Base-by-base conservation (phyloP, 805 yeast genomes). In the Brettanomyces sp. region DNA sequence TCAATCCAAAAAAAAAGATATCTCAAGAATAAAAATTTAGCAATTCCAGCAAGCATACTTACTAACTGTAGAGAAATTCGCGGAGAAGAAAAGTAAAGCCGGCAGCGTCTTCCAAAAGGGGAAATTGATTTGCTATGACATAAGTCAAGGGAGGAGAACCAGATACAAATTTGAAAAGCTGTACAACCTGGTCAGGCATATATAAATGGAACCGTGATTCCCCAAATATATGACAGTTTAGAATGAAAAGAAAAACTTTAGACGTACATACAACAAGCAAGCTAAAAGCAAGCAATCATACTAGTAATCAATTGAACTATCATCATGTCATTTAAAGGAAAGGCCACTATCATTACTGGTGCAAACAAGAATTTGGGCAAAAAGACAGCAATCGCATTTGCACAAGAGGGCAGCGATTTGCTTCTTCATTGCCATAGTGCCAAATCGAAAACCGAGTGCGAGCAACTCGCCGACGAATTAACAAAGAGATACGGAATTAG, bases 381-480 rank as follows among this genome's bases (percentile, higher is more conserved):
- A 12, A 36, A 50, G 37, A 52, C 56, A 5, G 55, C 56, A 4
- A 69, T 82, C 48, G 74, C 77, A 44, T 66, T 81, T 38, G 85
- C 85, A 6, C 62, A 64, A 36, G 65, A 68, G 34, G 84, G 84
- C 23, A 69, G 75, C 22, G 69, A 76, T 55, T 55, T 80, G 46
- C 72, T 74, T 35, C 62, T 80, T 44, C 84, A 77, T 54, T 77
- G 69, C 63, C 82, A 78, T 55, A 72, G 80, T 4, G 41, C 59
- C 1, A 56, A 58, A 24, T 75, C 70, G 34, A 59, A 60, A 32
- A 53, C 57, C 1, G 59, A 58, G 18, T 68, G 70, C 7, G 72
- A 67, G 36, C 41, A 56, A 25, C 52, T 76, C 12, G 70, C 68
- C 7, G 47, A 59, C 8, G 68, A 67, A 32, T 52, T 79, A 38